phyloP scores from a whole-genome alignment of 1,284 basidiomycete genomes.

The Cryptococcus floricola region DNA sequence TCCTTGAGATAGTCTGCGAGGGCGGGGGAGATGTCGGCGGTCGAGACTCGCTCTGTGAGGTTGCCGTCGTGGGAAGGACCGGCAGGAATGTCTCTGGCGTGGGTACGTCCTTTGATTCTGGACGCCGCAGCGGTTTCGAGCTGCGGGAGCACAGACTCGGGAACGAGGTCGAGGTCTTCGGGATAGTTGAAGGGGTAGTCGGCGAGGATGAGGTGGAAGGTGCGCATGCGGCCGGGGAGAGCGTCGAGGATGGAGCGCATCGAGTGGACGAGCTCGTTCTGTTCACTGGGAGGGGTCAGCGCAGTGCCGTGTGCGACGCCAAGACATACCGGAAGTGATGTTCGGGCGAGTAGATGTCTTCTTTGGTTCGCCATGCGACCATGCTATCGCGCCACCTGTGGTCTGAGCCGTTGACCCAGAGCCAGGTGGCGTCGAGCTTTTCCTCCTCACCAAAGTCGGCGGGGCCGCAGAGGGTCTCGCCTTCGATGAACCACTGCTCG shows the following conservation, averaged over 20 bases:
- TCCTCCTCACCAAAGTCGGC: constrained; percentile 40
- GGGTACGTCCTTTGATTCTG: not conserved
- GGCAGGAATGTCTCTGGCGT: not conserved
- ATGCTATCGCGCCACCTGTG: constrained; percentile 35
- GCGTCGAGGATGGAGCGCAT: constrained; percentile 43
- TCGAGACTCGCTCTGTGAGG: not conserved
- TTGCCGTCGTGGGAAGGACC: not conserved
- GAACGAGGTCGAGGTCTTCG: constrained; percentile 27
- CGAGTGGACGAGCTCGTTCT: constrained; percentile 44
- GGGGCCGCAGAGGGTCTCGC: constrained; percentile 33
- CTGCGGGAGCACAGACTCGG: constrained; percentile 18
- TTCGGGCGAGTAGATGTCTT: constrained; percentile 33
- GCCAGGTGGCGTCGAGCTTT: constrained; percentile 40
- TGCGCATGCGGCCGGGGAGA: constrained; percentile 30
- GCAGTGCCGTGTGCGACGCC: not conserved
- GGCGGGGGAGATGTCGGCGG: constrained; percentile 8
- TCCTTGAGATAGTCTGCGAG: constrained; percentile 12
- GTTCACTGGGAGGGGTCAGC: constrained; percentile 25
- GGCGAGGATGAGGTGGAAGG: constrained; percentile 41
- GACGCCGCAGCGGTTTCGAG: constrained; percentile 14
- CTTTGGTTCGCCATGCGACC: constrained; percentile 18
- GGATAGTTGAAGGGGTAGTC: constrained; percentile 32
- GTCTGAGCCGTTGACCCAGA: constrained; percentile 48
- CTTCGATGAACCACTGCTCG: constrained; percentile 42
- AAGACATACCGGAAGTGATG: constrained; percentile 41